Conservation (phyloP, 2,329 filamentous ascomycete genomes). For the Scopulariopsis brevicaulis region DNA sequence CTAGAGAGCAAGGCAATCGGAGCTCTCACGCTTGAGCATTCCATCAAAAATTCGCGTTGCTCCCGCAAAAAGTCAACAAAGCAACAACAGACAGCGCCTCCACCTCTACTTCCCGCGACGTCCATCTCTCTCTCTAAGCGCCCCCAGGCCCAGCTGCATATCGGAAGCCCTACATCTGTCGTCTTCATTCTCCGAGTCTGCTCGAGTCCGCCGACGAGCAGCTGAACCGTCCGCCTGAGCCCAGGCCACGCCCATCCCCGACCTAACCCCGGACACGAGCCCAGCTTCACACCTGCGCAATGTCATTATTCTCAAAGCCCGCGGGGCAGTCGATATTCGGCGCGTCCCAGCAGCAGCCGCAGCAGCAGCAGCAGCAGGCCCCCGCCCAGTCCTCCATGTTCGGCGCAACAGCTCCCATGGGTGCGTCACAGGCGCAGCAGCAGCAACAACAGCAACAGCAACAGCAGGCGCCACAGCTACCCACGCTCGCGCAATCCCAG, state of each 20-base stretch:
- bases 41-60: background rate
- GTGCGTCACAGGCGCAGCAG: constrained; percentile 9
- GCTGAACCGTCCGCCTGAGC: background rate
- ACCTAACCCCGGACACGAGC: no score
- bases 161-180: background rate
- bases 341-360: constrained; percentile 2
- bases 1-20: background rate
- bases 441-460: constrained; percentile 29
- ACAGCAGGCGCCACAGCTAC: constrained; percentile 30
- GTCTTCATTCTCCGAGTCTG: background rate
- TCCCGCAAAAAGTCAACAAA: background rate
- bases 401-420: constrained; percentile 12
- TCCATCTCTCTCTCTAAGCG: background rate
- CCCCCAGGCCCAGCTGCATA: background rate
- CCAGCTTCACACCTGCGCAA: background rate
- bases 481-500: constrained; percentile 28
- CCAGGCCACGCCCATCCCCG: background rate
- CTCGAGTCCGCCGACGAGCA: background rate
- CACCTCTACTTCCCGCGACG: background rate
- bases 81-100: background rate
- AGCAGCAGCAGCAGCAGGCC: constrained; percentile 3
- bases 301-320: constrained; percentile 6
- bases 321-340: constrained; percentile 3
- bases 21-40: background rate
- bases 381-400: constrained; percentile 11